These are phyloP conservation scores for Thielaviopsis musarum DNA, from an alignment of 2,329 filamentous ascomycete genomes.

Conservation along the genomic window DNA sequence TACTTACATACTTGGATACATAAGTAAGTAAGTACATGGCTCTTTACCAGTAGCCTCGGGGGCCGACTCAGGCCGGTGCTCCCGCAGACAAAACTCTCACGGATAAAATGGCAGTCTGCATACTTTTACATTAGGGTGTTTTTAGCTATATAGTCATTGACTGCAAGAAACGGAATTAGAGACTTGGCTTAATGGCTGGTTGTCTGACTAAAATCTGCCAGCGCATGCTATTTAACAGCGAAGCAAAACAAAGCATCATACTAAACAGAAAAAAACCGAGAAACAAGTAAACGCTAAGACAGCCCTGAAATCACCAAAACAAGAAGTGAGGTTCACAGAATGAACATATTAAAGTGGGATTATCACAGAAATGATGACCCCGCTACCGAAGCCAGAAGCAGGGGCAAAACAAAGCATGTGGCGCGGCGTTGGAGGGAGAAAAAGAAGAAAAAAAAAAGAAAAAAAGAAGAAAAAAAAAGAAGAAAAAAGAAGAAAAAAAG, in stretches of 20 bases:
- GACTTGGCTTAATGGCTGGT: neutral
- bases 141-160: neutral
- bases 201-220: neutral
- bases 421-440: too few relatives aligned
- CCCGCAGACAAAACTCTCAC: too few relatives aligned
- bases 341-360: neutral
- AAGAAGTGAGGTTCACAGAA: neutral
- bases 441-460: too few relatives aligned
- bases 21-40: too few relatives aligned
- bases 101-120: neutral
- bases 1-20: too few relatives aligned
- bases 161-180: neutral
- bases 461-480: too few relatives aligned
- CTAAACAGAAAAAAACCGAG: too few relatives aligned
- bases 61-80: neutral
- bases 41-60: too few relatives aligned
- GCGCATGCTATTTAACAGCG: neutral
- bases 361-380: neutral
- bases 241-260: neutral
- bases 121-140: neutral
- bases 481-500: too few relatives aligned
- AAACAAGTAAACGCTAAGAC: neutral
- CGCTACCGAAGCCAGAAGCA: neutral
- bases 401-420: neutral
- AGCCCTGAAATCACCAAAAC: neutral